Percentiles rank a stretch among this genome's conserved stretches.
These are phyloP conservation scores for Phanerochaete carnosa DNA, from an alignment of 768 basidiomycete species.

Conservation along the genomic window DNA sequence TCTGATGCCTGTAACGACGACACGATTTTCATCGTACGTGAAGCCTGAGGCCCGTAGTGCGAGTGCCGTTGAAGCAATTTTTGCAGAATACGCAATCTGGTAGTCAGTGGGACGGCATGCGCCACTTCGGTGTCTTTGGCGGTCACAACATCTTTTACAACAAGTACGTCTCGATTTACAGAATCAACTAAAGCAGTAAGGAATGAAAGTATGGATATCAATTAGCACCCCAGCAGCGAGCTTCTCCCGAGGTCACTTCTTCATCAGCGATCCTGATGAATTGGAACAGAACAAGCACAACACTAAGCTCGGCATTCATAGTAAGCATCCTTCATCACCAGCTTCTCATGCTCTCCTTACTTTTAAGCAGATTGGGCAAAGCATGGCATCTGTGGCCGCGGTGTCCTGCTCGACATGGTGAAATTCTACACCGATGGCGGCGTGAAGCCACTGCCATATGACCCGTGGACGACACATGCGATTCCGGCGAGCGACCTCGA, in stretches of 20 bases:
- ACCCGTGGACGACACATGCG: slow-evolving; percentile 57
- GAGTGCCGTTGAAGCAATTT: not conserved
- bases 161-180: slow-evolving; percentile 39
- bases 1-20: slow-evolving; percentile 20
- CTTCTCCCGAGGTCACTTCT: slow-evolving; percentile 44
- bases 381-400: slow-evolving; percentile 68
- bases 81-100: slow-evolving; percentile 67
- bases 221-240: slow-evolving; percentile 41
- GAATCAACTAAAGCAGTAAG: too few species aligned
- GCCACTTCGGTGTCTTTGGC: slow-evolving; percentile 48
- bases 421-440: slow-evolving; percentile 40
- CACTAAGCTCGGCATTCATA: slow-evolving; percentile 63
- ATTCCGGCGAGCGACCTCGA: slow-evolving; percentile 54
- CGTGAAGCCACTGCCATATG: slow-evolving; percentile 46
- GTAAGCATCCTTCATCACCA: slow-evolving; percentile 36
- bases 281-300: slow-evolving; percentile 39
- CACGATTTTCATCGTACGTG: slow-evolving; percentile 20
- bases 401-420: slow-evolving; percentile 64
- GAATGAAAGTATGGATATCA: too few species aligned
- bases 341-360: not conserved
- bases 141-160: slow-evolving; percentile 60
- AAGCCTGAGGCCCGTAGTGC: not conserved
- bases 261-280: slow-evolving; percentile 45
- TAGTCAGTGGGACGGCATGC: slow-evolving; percentile 67
- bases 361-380: slow-evolving; percentile 56